Percentiles rank a stretch among this genome's conserved stretches.
Evolutionary conservation across 1,139 yeast genomes (phyloP).

Genomic region (Taphrina flavorubra): DNA sequence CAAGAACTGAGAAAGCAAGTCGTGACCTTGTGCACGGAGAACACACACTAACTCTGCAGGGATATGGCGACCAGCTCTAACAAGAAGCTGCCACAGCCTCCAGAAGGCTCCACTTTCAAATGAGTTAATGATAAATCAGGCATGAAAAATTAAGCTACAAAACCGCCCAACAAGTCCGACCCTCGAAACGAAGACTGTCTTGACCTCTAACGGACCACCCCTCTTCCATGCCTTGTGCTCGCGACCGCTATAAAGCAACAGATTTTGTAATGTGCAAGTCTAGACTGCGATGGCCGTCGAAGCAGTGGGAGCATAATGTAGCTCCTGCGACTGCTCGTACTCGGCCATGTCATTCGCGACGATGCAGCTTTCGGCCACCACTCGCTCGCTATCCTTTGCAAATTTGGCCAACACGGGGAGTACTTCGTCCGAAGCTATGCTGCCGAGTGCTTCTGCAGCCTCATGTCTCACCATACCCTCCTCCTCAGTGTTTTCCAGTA

Average conservation of each 20-base stretch:
- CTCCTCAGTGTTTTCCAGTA: slow-evolving; percentile 74
- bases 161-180: neutral
- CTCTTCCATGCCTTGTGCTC: slow-evolving; percentile 2
- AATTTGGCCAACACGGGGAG: slow-evolving; percentile 82
- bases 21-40: neutral
- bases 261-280: neutral
- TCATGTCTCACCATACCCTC: slow-evolving; percentile 99
- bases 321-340: slow-evolving; percentile 83
- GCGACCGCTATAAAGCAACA: slow-evolving; percentile 11
- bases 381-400: slow-evolving; percentile 79
- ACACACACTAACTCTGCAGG: slow-evolving; percentile 47
- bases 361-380: slow-evolving; percentile 93
- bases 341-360: slow-evolving; percentile 99
- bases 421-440: slow-evolving; percentile 96
- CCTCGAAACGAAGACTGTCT: neutral
- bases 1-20: slow-evolving; percentile 74
- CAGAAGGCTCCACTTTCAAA: slow-evolving; percentile 64
- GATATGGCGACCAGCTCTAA: slow-evolving; percentile 85
- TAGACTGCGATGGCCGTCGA: slow-evolving; percentile 24
- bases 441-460: slow-evolving; percentile 98
- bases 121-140: slow-evolving; percentile 15
- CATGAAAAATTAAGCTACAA: neutral
- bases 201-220: neutral
- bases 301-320: slow-evolving; percentile 65
- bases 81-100: slow-evolving; percentile 86